Percentiles rank a stretch among this genome's conserved stretches.
phyloP scores from a whole-genome alignment of 176 grass and related monocot species.

The Coix lacrymajobi region DNA sequence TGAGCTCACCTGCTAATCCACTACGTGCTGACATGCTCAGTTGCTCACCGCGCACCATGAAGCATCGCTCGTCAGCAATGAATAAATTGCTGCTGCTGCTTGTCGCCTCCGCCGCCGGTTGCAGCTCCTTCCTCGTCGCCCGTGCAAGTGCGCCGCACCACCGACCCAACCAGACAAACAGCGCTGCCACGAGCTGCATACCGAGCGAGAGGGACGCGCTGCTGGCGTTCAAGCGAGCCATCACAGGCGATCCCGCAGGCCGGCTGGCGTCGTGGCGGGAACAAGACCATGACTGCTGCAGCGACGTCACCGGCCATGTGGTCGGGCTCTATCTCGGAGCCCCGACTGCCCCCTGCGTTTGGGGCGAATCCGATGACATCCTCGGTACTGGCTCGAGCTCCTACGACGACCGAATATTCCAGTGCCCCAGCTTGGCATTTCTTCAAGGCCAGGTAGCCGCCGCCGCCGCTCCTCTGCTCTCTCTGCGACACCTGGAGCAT shows the following conservation, averaged over 20 bases:
- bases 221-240: background rate
- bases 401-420: background rate
- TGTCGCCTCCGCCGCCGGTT: background rate
- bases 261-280: background rate
- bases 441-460: background rate
- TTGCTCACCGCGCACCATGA: background rate
- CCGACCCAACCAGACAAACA: too few relatives aligned
- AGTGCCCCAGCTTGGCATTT: background rate
- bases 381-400: background rate
- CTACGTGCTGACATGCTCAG: too few relatives aligned
- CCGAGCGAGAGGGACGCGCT: background rate
- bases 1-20: too few relatives aligned
- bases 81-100: background rate
- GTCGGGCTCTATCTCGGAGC: background rate
- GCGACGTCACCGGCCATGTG: background rate
- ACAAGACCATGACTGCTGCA: background rate
- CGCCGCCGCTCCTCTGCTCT: background rate
- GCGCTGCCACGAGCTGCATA: background rate
- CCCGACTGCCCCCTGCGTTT: background rate
- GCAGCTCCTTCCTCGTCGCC: background rate
- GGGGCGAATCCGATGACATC: background rate
- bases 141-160: background rate
- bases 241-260: background rate
- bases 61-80: background rate
- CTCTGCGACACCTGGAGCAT: conserved; percentile 4